Evolutionary conservation across 2,329 filamentous ascomycete genomes (phyloP).

Genomic region (Alternaria sp.): DNA sequence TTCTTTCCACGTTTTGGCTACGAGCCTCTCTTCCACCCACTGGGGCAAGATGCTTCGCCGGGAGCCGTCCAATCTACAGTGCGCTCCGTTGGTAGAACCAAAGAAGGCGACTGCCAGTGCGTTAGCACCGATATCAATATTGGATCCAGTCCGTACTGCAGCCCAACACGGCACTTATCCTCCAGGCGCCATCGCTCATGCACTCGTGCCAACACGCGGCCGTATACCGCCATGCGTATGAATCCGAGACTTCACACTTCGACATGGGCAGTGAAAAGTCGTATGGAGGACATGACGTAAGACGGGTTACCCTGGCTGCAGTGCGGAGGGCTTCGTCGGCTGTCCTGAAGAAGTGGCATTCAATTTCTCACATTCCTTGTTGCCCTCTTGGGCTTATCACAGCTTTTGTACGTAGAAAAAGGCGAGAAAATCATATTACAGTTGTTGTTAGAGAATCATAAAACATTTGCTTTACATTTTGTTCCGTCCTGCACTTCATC

Average conservation of each 20-base stretch:
- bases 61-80: background rate
- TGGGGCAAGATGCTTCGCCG: constrained; percentile 11
- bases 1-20: constrained; percentile 19
- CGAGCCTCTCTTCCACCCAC: constrained; percentile 16
- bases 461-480: constrained; percentile 1
- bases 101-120: constrained; percentile 16
- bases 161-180: background rate
- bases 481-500: background rate
- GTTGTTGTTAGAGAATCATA: constrained; percentile 1
- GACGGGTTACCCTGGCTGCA: background rate
- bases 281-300: constrained; percentile 2
- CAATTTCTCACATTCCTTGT: constrained; percentile 10
- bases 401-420: constrained; percentile 3
- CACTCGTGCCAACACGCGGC: background rate
- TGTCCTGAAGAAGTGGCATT: constrained; percentile 4
- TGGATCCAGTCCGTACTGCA: constrained; percentile 11
- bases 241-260: background rate
- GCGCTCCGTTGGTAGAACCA: constrained; percentile 7
- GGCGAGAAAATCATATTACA: constrained; percentile 17
- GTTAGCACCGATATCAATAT: constrained; percentile 20
- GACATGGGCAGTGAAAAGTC: background rate
- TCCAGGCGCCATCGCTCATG: background rate
- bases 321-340: background rate
- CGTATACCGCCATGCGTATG: background rate
- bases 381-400: background rate